Base-by-base conservation (phyloP, 1,284 basidiomycete species). In the Apiotrichum laibachii region DNA sequence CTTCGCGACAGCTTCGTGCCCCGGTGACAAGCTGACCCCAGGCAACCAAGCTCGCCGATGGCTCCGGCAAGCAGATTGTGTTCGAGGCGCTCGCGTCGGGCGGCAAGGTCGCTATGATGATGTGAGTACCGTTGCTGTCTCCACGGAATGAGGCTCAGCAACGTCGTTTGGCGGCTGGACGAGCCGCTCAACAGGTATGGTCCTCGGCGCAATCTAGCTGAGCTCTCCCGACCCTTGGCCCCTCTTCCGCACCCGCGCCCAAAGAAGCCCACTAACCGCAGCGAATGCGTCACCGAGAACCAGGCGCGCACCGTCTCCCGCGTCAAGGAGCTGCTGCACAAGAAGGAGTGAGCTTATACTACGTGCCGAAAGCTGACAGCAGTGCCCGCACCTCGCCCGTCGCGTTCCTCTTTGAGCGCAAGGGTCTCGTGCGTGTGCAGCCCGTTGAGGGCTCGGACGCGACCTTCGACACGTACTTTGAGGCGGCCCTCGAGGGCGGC, bases 241-340 rank as follows among this genome's bases (percentile, higher is more conserved):
- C 9, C 13, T 8, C 35, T 37, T 37, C 35, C 35, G n/a, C n/a
- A n/a, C n/a, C n/a, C n/a, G 26, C 26, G 37, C 37, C 45, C 46
- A 54, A 48, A 63, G 18, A 56, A 67, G 53, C 13, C 45, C 19
- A 21, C 44, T 48, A 44, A 51, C 53, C 26, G 22, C 54, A 91
- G 89, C 72, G 89, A 91, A 76, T 90, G 87, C 70, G 72, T 86
- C 48, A 87, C 88, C 33, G 85, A 89, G 67, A 91, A 91, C 68
- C 77, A 81, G 33, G 86, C 85, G 55, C 83, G 89, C 44, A 89
- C 89, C 7, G 79, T 87, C 40, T 82, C 84, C 56, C 82, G 82
- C 56, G 78, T 91, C 48, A 84, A 84, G 50, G 84, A 86, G 60
- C 80, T 86, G 22, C 73, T 91, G 53, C 81, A 80, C 35, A 76